Percentiles rank a stretch among this genome's conserved stretches.
Conservation (phyloP, 164 flowering plant genomes). For the Euptelea pleiosperma region DNA sequence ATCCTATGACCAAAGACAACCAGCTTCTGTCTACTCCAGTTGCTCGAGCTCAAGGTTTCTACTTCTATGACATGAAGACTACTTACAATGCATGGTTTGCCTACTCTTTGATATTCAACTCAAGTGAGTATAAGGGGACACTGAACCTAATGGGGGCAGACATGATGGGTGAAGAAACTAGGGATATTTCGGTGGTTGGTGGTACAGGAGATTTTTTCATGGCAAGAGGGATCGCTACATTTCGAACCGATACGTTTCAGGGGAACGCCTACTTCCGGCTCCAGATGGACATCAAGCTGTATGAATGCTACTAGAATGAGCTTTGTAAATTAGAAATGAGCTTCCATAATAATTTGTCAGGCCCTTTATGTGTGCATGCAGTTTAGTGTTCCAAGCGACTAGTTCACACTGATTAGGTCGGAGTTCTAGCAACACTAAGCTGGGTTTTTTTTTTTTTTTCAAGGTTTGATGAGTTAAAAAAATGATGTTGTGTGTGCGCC, state of each 20-base stretch:
- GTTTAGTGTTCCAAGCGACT: too few species aligned
- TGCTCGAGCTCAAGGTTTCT: conserved; percentile 43
- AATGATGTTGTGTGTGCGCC: too few species aligned
- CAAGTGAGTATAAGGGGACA: conserved; percentile 33
- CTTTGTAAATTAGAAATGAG: too few species aligned
- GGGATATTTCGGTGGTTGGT: conserved; percentile 39
- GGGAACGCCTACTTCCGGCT: conserved; percentile 32
- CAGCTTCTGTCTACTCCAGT: conserved; percentile 31
- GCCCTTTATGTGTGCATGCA: too few species aligned
- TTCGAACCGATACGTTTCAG: conserved; percentile 23
- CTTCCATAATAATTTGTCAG: too few species aligned
- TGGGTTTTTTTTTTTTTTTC: too few species aligned
- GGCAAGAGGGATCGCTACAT: conserved; percentile 35
- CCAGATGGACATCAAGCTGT: conserved; percentile 33
- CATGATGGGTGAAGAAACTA: conserved; percentile 23
- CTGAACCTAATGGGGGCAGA: conserved; percentile 38
- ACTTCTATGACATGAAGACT: conserved; percentile 33
- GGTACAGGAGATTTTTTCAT: conserved; percentile 50
- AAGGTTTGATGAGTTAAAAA: too few species aligned
- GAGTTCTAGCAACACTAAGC: too few species aligned
- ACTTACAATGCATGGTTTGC: conserved; percentile 36
- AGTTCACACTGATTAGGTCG: too few species aligned
- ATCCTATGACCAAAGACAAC: conserved; percentile 36
- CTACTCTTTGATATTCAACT: conserved; percentile 34
- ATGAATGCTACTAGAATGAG: too few species aligned